Evolutionary conservation across 1,284 basidiomycete genomes (phyloP).

Genomic region (Fomitopsis schrenkii): DNA sequence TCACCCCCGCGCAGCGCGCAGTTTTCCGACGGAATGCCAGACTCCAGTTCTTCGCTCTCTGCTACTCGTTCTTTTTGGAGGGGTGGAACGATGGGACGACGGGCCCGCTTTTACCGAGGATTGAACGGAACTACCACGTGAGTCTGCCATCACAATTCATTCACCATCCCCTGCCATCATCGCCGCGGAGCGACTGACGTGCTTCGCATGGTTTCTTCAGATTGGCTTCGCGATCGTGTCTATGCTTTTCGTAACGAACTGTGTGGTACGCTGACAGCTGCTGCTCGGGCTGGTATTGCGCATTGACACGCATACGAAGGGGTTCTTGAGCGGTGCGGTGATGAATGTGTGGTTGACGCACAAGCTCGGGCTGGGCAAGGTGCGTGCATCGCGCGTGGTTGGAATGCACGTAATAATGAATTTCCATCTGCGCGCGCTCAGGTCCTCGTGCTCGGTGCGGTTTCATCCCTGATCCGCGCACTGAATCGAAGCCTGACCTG

Average conservation of each 20-base stretch:
- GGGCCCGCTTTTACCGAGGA: conserved; percentile 56
- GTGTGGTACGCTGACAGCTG: conserved; percentile 33
- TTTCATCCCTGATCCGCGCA: not conserved
- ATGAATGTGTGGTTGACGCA: conserved; percentile 48
- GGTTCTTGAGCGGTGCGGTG: conserved; percentile 42
- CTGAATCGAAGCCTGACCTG: not conserved
- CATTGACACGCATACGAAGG: conserved; percentile 23
- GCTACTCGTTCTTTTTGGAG: conserved; percentile 39
- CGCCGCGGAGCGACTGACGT: not conserved
- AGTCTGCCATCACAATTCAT: conserved; percentile 4
- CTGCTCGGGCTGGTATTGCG: not conserved
- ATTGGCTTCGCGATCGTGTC: conserved; percentile 44
- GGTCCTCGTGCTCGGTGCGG: conserved; percentile 34
- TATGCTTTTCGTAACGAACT: conserved; percentile 52
- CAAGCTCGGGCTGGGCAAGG: conserved; percentile 53
- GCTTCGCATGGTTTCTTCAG: conserved; percentile 20
- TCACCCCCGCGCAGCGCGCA: conserved; percentile 10
- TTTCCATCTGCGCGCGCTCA: conserved; percentile 9
- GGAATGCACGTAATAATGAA: not conserved
- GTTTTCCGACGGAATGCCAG: conserved; percentile 9
- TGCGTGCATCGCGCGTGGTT: conserved; percentile 18
- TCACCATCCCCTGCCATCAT: not conserved
- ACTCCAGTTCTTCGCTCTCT: conserved; percentile 37
- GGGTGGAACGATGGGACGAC: conserved; percentile 64
- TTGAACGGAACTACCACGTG: conserved; percentile 50